phyloP scores from a whole-genome alignment of 78 protist genomes.

The Emiliania huxleyi region DNA sequence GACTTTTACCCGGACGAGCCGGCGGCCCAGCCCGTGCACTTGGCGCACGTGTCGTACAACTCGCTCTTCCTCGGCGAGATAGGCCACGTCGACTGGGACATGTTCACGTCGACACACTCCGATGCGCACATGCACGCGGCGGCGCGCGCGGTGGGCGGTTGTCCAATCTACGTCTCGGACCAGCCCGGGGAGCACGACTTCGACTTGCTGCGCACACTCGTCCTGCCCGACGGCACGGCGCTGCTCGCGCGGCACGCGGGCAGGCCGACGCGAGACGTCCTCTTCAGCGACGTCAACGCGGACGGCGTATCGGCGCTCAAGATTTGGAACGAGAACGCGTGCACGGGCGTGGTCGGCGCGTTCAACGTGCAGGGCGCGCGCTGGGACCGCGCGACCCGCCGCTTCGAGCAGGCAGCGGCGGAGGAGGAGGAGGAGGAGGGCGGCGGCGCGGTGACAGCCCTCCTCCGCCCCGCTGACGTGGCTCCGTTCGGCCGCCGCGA shows the following conservation, averaged over 20 bases:
- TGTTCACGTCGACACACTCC: not conserved
- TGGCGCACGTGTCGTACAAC: constrained; percentile 31
- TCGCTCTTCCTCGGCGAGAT: constrained; percentile 32
- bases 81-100: constrained; percentile 38
- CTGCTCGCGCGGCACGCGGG: not conserved
- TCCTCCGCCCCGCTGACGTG: not conserved
- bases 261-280: constrained; percentile 23
- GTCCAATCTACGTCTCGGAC: constrained; percentile 26
- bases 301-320: constrained; percentile 36
- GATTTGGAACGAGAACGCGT: constrained; percentile 19
- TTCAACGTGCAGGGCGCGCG: constrained; percentile 50
- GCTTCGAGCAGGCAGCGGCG: not conserved
- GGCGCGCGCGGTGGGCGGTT: constrained; percentile 43
- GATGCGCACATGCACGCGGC: constrained; percentile 18
- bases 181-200: constrained; percentile 10
- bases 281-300: constrained; percentile 22
- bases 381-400: constrained; percentile 18
- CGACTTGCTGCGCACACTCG: not conserved
- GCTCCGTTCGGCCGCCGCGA: not conserved
- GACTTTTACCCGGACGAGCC: constrained; percentile 31
- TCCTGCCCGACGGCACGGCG: constrained; percentile 36
- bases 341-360: constrained; percentile 25
- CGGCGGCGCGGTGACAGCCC: not conserved
- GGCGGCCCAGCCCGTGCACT: not conserved
- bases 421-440: not conserved